Percentiles rank a stretch among this genome's conserved stretches.
phyloP scores from a whole-genome alignment of 2,329 filamentous ascomycete species.

The Penicillium frequentans region DNA sequence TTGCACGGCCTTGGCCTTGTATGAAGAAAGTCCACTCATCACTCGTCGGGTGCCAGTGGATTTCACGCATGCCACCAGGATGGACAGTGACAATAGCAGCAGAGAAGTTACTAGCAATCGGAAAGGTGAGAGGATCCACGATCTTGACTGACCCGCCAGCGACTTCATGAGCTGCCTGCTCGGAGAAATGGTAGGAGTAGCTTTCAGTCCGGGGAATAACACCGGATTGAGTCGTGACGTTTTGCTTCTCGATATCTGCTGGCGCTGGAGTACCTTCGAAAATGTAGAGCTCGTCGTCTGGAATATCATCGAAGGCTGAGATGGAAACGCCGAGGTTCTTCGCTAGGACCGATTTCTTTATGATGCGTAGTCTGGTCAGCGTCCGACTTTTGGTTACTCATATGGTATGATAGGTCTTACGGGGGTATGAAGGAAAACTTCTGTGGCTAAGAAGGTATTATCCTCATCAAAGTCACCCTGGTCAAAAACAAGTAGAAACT shows the following conservation, averaged over 20 bases:
- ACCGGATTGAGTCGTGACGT: slow-evolving; percentile 59
- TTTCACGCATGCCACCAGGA: slow-evolving; percentile 71
- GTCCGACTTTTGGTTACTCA: neutral
- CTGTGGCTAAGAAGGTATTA: slow-evolving; percentile 71
- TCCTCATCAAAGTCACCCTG: slow-evolving; percentile 63
- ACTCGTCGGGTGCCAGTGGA: slow-evolving; percentile 79
- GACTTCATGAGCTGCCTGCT: slow-evolving; percentile 64
- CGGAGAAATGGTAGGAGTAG: slow-evolving; percentile 72
- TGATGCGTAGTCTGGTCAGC: neutral
- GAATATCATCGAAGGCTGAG: slow-evolving; percentile 61
- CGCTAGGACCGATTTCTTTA: slow-evolving; percentile 50
- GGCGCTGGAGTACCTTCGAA: slow-evolving; percentile 68
- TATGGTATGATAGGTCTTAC: slow-evolving; percentile 14
- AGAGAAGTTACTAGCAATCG: slow-evolving; percentile 69
- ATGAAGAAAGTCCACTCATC: slow-evolving; percentile 84
- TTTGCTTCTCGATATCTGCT: slow-evolving; percentile 64
- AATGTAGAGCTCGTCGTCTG: slow-evolving; percentile 70
- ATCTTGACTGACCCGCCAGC: slow-evolving; percentile 72
- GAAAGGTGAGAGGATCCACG: slow-evolving; percentile 73
- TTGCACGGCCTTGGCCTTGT: slow-evolving; percentile 68
- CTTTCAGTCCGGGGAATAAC: slow-evolving; percentile 64
- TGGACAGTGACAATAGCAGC: slow-evolving; percentile 71
- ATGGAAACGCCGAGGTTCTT: slow-evolving; percentile 56
- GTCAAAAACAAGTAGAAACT: slow-evolving; percentile 65
- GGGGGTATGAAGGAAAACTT: slow-evolving; percentile 54